Base-by-base conservation (phyloP, 768 basidiomycete genomes). In the Lactarius psammicola region DNA sequence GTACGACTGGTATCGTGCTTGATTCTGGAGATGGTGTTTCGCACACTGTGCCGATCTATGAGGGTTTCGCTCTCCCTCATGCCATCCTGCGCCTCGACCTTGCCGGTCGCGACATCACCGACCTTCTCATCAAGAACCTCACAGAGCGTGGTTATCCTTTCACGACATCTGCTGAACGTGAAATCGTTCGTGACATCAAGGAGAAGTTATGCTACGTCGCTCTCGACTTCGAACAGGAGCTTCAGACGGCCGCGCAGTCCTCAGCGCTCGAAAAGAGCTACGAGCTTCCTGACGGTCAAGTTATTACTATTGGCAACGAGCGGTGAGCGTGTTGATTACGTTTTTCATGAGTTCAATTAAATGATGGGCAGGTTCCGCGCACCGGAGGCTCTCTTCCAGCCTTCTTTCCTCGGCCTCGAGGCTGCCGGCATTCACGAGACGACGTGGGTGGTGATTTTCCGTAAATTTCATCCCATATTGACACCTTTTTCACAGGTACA, bases 171-270 rank as follows among this genome's bases (percentile, higher is more conserved):
- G 94, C 92, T 42, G 94, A 94, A 80, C 85, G 87, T 73, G 94
- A 95, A 86, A 94, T 97, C 65, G 95, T 96, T 71, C 85, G 95
- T 66, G 95, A 96, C 77, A 95, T 97, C 84, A 97, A 97, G 84
- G 87, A 88, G 80, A 88, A 88, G 78, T 86, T 95, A 33, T 95
- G 94, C 78, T 95, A 95, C 75, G 94, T 96, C 69, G 94, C 94
- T 44, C 85, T 95, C 67, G 94, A 95, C 78, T 95, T 95, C 71
- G 93, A 95, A 75, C 90, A 95, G 78, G 94, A 96, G 79, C 81
- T 95, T 71, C 89, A 92, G 79, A 92, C 90, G 26, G 93, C 94
- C 46, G 90, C 92, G 65, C 90, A 92, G 74, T 91, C 89, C 28
- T 94, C 92, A 56, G 86, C 90, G 51, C 82, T 95, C 58, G 94